phyloP scores from a whole-genome alignment of 108 stramenopile species.

The Cyclotella baltica region DNA sequence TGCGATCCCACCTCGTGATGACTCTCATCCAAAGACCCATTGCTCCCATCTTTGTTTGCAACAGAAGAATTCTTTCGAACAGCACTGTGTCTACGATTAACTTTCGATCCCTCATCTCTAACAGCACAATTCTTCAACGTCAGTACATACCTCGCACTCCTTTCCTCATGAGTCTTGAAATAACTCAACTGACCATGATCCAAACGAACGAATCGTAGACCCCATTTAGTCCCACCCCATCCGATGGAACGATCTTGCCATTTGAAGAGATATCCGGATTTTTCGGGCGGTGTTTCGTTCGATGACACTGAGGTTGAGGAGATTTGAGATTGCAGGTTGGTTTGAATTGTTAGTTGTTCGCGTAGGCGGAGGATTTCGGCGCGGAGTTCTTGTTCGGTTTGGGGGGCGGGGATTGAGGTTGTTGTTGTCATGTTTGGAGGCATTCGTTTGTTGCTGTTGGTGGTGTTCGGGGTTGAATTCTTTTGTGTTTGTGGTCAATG shows the following conservation, averaged over 20 bases:
- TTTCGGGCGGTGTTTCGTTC: slow-evolving; percentile 33
- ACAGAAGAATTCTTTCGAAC: neutral
- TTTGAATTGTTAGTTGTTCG: slow-evolving; percentile 16
- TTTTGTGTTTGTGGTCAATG: too few species aligned
- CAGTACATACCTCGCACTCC: slow-evolving; percentile 65
- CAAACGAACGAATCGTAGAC: slow-evolving; percentile 69
- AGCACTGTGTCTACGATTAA: slow-evolving; percentile 53
- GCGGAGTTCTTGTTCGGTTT: slow-evolving; percentile 16
- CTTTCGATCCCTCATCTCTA: slow-evolving; percentile 81
- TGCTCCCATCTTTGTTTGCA: too few species aligned
- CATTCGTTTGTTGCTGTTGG: neutral
- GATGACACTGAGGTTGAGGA: neutral
- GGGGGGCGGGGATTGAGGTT: neutral
- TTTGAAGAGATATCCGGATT: slow-evolving; percentile 75
- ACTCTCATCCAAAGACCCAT: too few species aligned
- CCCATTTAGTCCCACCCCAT: slow-evolving; percentile 87
- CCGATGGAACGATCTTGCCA: slow-evolving; percentile 86
- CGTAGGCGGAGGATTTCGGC: slow-evolving; percentile 18
- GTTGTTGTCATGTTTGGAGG: neutral
- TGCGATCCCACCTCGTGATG: slow-evolving; percentile 69
- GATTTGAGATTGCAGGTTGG: neutral
- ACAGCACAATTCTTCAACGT: slow-evolving; percentile 83
- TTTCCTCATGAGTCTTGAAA: slow-evolving; percentile 63
- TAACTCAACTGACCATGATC: slow-evolving; percentile 71
- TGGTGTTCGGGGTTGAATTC: too few species aligned